A percentile compares a stretch with the other conserved stretches of the same genome.
These are phyloP conservation scores for Fusarium verrucosum DNA, from an alignment of 2,329 filamentous ascomycete species.

Conservation along the genomic window DNA sequence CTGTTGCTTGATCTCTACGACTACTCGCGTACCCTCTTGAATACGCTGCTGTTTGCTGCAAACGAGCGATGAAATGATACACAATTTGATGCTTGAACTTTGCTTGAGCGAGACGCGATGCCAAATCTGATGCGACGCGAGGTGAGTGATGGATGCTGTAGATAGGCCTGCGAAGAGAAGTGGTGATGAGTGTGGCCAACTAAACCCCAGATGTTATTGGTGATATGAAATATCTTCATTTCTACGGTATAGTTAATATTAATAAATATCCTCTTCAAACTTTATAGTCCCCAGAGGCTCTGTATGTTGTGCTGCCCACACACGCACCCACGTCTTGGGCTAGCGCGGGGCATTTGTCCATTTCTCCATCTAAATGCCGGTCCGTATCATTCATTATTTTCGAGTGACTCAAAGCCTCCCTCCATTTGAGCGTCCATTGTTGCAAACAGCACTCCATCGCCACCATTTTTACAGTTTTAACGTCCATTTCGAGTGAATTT, in stretches of 20 bases:
- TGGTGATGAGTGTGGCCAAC: neutral
- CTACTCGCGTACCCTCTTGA: too few species aligned
- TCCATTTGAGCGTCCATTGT: slow-evolving; percentile 19
- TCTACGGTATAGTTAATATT: too few species aligned
- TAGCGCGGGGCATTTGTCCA: slow-evolving; percentile 50
- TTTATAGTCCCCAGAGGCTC: slow-evolving; percentile 20
- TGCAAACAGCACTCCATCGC: slow-evolving; percentile 14
- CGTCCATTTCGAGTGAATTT: neutral
- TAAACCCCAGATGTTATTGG: neutral
- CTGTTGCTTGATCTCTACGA: too few species aligned
- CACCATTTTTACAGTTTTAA: neutral
- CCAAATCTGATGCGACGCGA: neutral
- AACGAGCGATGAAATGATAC: neutral
- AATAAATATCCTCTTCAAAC: neutral
- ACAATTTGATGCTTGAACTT: neutral
- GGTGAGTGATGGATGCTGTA: neutral
- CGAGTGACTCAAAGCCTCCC: slow-evolving; percentile 49
- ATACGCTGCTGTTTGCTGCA: neutral
- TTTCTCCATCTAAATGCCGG: slow-evolving; percentile 39
- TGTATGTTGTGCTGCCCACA: slow-evolving; percentile 15
- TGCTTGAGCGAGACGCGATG: neutral
- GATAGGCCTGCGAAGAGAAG: too few species aligned
- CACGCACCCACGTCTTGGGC: slow-evolving; percentile 11
- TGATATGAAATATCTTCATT: neutral
- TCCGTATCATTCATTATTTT: slow-evolving; percentile 44